Evolutionary conservation across 371 early-diverging fungal species (phyloP), one percentile per base, ranked within the genome.

Genomic region (Mortierella sp.): DNA sequence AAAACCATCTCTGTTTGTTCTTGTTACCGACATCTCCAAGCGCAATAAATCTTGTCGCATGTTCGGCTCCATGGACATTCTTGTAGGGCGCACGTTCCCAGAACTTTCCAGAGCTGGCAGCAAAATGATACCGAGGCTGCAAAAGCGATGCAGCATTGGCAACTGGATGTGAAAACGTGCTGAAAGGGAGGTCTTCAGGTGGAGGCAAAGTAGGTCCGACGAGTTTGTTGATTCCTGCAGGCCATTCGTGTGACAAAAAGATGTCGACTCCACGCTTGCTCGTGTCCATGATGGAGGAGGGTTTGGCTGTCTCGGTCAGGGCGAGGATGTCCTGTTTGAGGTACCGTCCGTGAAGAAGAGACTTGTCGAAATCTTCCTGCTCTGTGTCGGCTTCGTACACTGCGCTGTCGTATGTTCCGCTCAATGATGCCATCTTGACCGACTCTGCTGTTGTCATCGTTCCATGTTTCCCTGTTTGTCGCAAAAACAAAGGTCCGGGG

Each of bases 71-170:
- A 50, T 71, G 79, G 80, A 61, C 86, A 82, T 96, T 95, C 70
- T 83, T 88, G 88, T 95, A 98, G 21, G 98, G 98, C 64, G 95
- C 94, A 9, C 98, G 89, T 88, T 98, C 97, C 77, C 91, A 96
- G 81, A 97, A 97, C 19, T 85, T 64, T 31, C 84, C 83, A 76
- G 91, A 93, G 2, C 92, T 88, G 0, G 94, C 82, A 13, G 96
- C 94, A 91, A 98, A 97, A 81, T 96, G 96, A 84, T 98, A 98
- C 51, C 96, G 90, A 10, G 98, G 98, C 79, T 95, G 92, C 37
- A 96, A 79, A 16, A 87, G 80, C 48, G 87, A 76, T 8, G 91
- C 89, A 14, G 93, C 64, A 48, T 87, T 85, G 28, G 95, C 88
- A 75, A 94, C 82, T 10, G 88, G 82, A n/a, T 86, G 77, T 43